Evolutionary conservation across 371 early-diverging fungal species (phyloP).

Genomic region (Mortierella sp.): DNA sequence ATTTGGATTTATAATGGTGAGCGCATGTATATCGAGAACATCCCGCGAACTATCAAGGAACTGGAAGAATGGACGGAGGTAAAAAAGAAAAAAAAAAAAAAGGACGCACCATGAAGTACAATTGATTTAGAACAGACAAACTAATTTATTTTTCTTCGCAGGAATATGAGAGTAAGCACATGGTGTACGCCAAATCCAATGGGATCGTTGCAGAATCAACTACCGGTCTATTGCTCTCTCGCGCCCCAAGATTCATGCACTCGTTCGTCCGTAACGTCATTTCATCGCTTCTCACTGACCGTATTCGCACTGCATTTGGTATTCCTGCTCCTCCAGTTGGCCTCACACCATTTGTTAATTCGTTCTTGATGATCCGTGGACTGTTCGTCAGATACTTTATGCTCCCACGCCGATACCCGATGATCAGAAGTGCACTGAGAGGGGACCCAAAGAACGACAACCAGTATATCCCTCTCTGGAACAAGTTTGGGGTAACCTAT

Average conservation of each 20-base stretch:
- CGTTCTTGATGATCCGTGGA: conserved; percentile 38
- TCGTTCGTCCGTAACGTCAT: conserved; percentile 34
- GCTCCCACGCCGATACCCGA: conserved; percentile 46
- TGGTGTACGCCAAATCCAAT: conserved; percentile 44
- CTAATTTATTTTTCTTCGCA: too few relatives aligned
- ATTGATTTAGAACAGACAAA: too few relatives aligned
- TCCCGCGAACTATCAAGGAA: conserved; percentile 63
- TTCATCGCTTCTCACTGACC: conserved; percentile 39
- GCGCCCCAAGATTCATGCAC: conserved; percentile 44
- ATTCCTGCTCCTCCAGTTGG: conserved; percentile 38
- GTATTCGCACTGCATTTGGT: conserved; percentile 50
- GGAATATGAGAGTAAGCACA: conserved; percentile 45
- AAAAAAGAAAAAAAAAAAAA: too few relatives aligned
- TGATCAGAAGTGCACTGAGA: conserved; percentile 49
- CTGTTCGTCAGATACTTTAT: conserved; percentile 52
- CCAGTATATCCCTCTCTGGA: conserved; percentile 48
- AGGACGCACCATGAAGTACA: too few relatives aligned
- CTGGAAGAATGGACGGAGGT: conserved; percentile 58
- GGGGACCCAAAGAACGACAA: conserved; percentile 36
- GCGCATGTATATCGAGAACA: conserved; percentile 66
- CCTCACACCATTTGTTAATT: conserved; percentile 17
- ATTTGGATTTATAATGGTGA: conserved; percentile 61
- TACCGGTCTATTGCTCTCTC: conserved; percentile 44
- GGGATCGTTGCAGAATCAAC: conserved; percentile 52
- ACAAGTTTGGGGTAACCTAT: conserved; percentile 50